Base-by-base conservation (phyloP, 1,284 basidiomycete species). In the Microbotryum saponariae region DNA sequence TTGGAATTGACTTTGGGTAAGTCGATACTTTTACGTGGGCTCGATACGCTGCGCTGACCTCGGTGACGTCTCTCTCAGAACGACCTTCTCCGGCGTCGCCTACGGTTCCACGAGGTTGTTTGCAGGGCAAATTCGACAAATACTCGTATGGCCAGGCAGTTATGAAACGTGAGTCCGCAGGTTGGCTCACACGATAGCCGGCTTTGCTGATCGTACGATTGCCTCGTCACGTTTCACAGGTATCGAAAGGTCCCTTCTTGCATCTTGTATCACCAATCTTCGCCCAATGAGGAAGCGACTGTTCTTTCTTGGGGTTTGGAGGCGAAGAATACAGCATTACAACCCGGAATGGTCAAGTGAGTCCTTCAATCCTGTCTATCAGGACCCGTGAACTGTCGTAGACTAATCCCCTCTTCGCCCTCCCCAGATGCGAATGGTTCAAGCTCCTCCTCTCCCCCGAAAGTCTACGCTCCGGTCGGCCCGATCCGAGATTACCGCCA, bases 81-180 rank as follows among this genome's bases (percentile, higher is more conserved):
- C 60, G 18, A 61, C 60, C 8, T 88, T 87, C 25, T 84, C 86
- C n/a, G 83, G 87, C 63, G 86, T 89, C 66, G 82, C 84, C n/a
- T 82, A 80, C 2, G 87, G 87, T 12, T 61, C 60, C 33, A 50
- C 37, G 37, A 42, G 37, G 37, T 42, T 42, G 37, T 42, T 42
- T 16, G 37, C 37, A 16, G 37, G 37, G 14, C 79, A 79, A 64
- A 81, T 89, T 1, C 87, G 88, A 68, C 87, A 88, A 71, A 88
- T 89, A 56, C 74, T 89, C 9, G 75, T 88, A 42, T 42, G 37
- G 37, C 37, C 37, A 42, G 37, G 37, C 4, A 42, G 37, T 42
- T 42, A 42, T 18, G 37, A 42, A 18, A 42, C 37, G 37, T 42
- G 37, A 42, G 37, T 42, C 1, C 12, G 37, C 12, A 3, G 12